These are phyloP conservation scores for Pythium guiyangense DNA, from an alignment of 352 stramenopile species.

Conservation along the genomic window DNA sequence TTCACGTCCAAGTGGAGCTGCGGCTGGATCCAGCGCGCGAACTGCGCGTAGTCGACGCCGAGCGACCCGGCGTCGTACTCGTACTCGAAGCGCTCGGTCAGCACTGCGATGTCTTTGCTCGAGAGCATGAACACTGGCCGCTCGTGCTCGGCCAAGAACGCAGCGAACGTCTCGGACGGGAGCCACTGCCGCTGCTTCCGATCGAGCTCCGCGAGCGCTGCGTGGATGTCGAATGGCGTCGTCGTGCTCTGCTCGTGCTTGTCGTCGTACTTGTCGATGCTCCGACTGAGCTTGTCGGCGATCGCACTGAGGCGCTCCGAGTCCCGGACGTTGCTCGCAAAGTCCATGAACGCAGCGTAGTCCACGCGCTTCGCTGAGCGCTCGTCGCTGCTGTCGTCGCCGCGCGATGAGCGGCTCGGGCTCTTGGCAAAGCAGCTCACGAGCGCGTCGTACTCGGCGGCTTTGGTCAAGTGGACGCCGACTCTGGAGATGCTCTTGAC, in stretches of 20 bases:
- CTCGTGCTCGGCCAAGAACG: constrained; percentile 19
- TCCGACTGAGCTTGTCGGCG: constrained; percentile 33
- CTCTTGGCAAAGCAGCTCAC: constrained; percentile 33
- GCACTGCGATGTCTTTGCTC: constrained; percentile 20
- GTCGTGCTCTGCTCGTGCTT: constrained; percentile 37
- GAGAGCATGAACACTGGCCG: constrained; percentile 36
- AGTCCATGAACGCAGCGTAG: constrained; percentile 62
- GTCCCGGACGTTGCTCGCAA: constrained; percentile 60
- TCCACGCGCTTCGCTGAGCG: constrained; percentile 24
- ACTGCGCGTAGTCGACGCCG: constrained; percentile 66
- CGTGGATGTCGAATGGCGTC: constrained; percentile 37
- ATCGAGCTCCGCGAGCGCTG: constrained; percentile 45
- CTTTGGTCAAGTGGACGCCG: constrained; percentile 39
- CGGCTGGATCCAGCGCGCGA: constrained; percentile 64
- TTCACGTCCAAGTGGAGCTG: constrained; percentile 56
- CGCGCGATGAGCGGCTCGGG: not conserved
- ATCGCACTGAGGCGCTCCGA: constrained; percentile 57
- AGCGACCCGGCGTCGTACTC: constrained; percentile 51
- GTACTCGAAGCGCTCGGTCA: constrained; percentile 66
- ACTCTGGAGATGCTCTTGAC: constrained; percentile 54
- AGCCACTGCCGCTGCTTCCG: constrained; percentile 55
- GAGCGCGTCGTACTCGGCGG: constrained; percentile 28
- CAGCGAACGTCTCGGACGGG: constrained; percentile 32
- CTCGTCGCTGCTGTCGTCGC: constrained; percentile 9
- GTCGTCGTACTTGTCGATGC: constrained; percentile 47